These are phyloP conservation scores for Meyerozyma guilliermondii DNA, from an alignment of 1,139 yeast genomes.

Conservation along the genomic window DNA sequence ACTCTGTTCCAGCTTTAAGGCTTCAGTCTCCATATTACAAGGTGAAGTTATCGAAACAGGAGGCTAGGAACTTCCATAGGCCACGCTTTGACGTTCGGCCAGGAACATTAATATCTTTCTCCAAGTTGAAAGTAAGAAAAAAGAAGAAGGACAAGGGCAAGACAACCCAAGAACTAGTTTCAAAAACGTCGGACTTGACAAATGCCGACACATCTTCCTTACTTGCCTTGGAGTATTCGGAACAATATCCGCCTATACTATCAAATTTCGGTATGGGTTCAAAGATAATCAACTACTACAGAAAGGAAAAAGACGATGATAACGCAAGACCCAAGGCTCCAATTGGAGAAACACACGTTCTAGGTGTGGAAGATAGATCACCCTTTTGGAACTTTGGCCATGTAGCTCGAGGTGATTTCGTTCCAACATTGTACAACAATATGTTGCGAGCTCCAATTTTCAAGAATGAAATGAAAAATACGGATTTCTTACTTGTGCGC, in stretches of 20 bases:
- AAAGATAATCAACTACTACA: conserved; percentile 85
- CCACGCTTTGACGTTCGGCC: conserved; percentile 73
- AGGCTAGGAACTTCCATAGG: conserved; percentile 77
- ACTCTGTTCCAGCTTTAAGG: conserved; percentile 80
- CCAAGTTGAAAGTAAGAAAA: conserved; percentile 74
- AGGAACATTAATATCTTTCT: conserved; percentile 70
- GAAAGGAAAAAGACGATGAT: conserved; percentile 81
- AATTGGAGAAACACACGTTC: conserved; percentile 91
- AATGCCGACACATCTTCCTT: conserved; percentile 78
- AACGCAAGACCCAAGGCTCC: conserved; percentile 81
- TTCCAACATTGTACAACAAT: conserved; percentile 88
- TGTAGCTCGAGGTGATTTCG: conserved; percentile 91
- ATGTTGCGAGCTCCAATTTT: conserved; percentile 92
- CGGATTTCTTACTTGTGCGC: conserved; percentile 79
- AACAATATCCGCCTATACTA: conserved; percentile 78
- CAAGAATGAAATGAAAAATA: conserved; percentile 70
- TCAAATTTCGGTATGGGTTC: conserved; percentile 96
- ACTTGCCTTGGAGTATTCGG: conserved; percentile 82
- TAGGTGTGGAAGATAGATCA: conserved; percentile 91
- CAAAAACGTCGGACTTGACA: conserved; percentile 70
- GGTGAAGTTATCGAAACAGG: conserved; percentile 65
- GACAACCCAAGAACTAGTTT: conserved; percentile 68
- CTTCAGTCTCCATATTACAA: conserved; percentile 90
- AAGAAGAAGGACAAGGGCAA: conserved; percentile 87
- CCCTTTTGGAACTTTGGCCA: conserved; percentile 99